Evolutionary conservation across 495 filamentous ascomycete genomes (phyloP).

Genomic region (Physcia stellaris): DNA sequence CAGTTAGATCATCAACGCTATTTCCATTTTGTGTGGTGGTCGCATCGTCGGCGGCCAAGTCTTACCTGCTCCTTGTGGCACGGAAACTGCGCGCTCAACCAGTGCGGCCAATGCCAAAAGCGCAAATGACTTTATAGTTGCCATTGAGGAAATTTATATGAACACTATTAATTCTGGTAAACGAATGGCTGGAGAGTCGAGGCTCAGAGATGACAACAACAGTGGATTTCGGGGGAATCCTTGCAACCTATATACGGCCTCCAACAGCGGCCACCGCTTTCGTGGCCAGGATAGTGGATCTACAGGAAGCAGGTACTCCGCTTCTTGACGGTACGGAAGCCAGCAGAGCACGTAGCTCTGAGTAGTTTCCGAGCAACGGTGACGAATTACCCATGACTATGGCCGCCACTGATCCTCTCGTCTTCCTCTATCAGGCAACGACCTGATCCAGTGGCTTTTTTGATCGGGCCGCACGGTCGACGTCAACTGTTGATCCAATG

Average conservation of each 20-base stretch:
- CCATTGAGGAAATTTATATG: not conserved
- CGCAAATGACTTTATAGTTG: not conserved
- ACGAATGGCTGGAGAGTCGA: not conserved
- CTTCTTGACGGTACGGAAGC: not conserved
- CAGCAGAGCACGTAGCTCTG: not conserved
- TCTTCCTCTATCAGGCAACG: no score
- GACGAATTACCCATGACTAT: not conserved
- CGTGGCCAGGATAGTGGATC: slow-evolving; percentile 3
- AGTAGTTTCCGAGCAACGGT: no score
- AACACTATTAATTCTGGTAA: not conserved
- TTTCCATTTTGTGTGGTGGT: not conserved
- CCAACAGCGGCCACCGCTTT: not conserved
- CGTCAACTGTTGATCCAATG: no score
- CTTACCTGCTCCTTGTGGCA: slow-evolving; percentile 3
- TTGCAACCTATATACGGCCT: slow-evolving; percentile 1
- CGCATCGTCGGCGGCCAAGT: no score
- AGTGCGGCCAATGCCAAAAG: not conserved
- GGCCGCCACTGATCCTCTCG: no score
- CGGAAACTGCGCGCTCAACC: not conserved
- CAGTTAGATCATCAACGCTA: not conserved
- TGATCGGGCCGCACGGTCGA: no score
- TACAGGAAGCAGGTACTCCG: slow-evolving; percentile 4
- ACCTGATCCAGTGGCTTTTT: no score
- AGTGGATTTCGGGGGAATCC: not conserved
- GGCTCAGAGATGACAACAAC: slow-evolving; percentile 1